Conservation (phyloP, 805 yeast genomes). For the Teunomyces gatunensis region DNA sequence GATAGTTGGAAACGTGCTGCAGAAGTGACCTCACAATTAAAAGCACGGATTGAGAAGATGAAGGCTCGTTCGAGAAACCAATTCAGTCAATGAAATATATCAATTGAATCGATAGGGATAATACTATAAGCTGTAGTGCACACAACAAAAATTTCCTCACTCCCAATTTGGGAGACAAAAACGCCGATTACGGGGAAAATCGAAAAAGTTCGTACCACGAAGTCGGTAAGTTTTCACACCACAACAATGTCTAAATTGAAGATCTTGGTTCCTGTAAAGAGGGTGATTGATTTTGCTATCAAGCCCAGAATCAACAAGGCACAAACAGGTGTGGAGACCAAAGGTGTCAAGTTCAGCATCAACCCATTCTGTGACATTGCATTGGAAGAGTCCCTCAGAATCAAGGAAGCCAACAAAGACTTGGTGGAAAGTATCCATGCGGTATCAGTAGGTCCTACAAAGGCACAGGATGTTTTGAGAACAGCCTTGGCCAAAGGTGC, state of each 20-base stretch:
- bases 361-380: constrained; percentile 99
- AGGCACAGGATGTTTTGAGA: constrained; percentile 84
- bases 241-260: constrained; percentile 45
- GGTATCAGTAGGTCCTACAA: constrained; percentile 84
- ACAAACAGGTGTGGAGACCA: constrained; percentile 78
- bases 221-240: background rate
- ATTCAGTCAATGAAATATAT: background rate
- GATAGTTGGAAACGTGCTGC: constrained; percentile 89
- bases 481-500: constrained; percentile 94
- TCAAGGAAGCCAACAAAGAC: constrained; percentile 62
- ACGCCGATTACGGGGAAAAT: constrained; percentile 2
- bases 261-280: constrained; percentile 90
- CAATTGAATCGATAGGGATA: background rate
- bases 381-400: constrained; percentile 85
- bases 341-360: constrained; percentile 87
- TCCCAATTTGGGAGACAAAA: background rate
- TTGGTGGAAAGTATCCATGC: constrained; percentile 83
- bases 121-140: background rate
- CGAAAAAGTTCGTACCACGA: background rate
- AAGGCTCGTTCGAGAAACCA: constrained; percentile 50
- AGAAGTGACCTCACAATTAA: constrained; percentile 80
- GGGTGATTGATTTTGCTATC: constrained; percentile 91
- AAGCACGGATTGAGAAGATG: constrained; percentile 87
- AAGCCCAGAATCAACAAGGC: constrained; percentile 90
- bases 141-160: background rate